Evolutionary conservation across 78 protist genomes (phyloP).

Genomic region (Dictyostelium brefeldianum): DNA sequence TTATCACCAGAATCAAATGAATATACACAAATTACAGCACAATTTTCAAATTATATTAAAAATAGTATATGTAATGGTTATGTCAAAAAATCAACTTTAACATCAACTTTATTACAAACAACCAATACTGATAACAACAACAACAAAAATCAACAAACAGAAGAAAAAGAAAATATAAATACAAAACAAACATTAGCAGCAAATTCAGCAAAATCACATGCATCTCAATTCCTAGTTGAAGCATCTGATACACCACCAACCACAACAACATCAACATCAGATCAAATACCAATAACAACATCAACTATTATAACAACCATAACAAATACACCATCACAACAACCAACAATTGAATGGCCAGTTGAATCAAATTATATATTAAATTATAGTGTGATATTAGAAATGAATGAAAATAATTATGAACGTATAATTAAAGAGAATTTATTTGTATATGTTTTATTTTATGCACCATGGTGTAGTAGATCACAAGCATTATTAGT

Average conservation of each 20-base stretch:
- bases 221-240: neutral
- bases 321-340: neutral
- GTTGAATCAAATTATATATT: neutral
- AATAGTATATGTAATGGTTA: neutral
- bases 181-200: slow-evolving; percentile 6
- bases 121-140: neutral
- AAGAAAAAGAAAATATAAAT: neutral
- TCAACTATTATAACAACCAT: neutral
- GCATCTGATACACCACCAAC: neutral
- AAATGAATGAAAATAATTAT: slow-evolving; percentile 25
- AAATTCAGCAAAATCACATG: neutral
- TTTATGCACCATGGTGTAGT: slow-evolving; percentile 78
- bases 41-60: slow-evolving; percentile 10
- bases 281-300: neutral
- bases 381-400: slow-evolving; percentile 6
- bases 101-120: too few relatives aligned
- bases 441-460: slow-evolving; percentile 45
- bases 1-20: neutral
- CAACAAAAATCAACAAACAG: neutral
- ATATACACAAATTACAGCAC: neutral
- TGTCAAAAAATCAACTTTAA: neutral
- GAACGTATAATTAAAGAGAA: slow-evolving; percentile 46
- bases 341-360: slow-evolving; percentile 1
- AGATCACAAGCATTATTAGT: slow-evolving; percentile 30
- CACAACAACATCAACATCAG: neutral